A percentile compares a stretch with the other conserved stretches of the same genome.
phyloP scores from a whole-genome alignment of 164 flowering plant species.

The Dillenia suffruticosa region DNA sequence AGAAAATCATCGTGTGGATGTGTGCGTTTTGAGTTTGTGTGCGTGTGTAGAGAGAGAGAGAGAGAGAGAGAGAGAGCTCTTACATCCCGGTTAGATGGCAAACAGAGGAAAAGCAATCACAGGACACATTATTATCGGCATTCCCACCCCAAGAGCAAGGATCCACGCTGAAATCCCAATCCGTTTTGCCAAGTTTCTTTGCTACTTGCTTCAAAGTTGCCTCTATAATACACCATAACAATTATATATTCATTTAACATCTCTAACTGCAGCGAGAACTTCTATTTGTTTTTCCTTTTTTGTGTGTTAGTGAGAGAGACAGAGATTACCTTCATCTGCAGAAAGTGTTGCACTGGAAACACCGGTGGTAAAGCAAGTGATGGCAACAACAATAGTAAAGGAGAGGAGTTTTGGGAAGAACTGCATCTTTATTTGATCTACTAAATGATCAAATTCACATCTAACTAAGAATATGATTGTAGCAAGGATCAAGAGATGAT shows the following conservation, averaged over 20 bases:
- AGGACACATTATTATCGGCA: constrained; percentile 29
- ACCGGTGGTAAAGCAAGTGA: neutral
- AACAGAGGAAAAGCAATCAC: constrained; percentile 37
- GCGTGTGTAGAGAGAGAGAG: neutral
- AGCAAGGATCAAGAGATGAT: too few species aligned
- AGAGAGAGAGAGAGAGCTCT: constrained; percentile 1
- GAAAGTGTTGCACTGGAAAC: neutral
- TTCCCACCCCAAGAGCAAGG: constrained; percentile 38
- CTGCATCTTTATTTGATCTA: too few species aligned
- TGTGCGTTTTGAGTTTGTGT: neutral
- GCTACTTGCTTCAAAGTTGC: constrained; percentile 30
- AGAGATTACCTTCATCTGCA: constrained; percentile 1
- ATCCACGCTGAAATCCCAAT: constrained; percentile 61
- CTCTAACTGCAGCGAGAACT: too few species aligned
- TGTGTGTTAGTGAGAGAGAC: too few species aligned
- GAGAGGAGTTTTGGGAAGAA: too few species aligned
- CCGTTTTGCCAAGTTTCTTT: constrained; percentile 34
- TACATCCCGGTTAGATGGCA: constrained; percentile 64
- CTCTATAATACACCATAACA: constrained; percentile 20
- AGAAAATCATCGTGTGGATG: too few species aligned
- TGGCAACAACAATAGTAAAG: neutral
- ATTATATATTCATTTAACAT: neutral
- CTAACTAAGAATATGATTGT: too few species aligned
- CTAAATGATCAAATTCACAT: too few species aligned
- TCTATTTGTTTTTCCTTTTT: too few species aligned